phyloP scores from a whole-genome alignment of 1,284 basidiomycete genomes.

The Austroboletus novae-zelandiae region DNA sequence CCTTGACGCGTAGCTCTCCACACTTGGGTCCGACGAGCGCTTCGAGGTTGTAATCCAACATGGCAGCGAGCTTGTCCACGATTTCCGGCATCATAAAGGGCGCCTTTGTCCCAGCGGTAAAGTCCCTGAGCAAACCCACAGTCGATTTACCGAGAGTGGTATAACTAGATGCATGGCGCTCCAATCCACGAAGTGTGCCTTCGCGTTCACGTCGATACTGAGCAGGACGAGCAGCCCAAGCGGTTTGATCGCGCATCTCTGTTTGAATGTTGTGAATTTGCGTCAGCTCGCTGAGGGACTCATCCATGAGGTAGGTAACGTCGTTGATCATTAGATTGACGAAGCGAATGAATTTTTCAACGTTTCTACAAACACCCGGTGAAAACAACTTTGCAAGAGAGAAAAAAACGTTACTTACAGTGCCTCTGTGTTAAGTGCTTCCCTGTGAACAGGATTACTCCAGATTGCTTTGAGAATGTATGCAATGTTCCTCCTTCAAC shows the following conservation, averaged over 20 bases:
- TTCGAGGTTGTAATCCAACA: conserved; percentile 94
- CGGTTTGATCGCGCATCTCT: conserved; percentile 75
- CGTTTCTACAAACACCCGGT: conserved; percentile 50
- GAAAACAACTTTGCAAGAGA: background rate
- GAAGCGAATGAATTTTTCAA: conserved; percentile 92
- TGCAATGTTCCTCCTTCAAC: conserved; percentile 76
- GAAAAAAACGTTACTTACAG: conserved; percentile 45
- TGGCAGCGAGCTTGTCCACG: conserved; percentile 92
- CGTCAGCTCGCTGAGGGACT: conserved; percentile 85
- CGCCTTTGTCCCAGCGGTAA: conserved; percentile 87
- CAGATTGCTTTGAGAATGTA: conserved; percentile 86
- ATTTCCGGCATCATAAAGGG: conserved; percentile 98
- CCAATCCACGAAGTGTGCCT: conserved; percentile 72
- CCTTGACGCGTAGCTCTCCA: conserved; percentile 80
- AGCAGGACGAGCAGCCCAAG: conserved; percentile 65
- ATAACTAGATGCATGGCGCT: conserved; percentile 84
- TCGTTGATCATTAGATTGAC: conserved; percentile 99
- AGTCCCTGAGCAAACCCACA: conserved; percentile 85
- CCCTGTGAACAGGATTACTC: conserved; percentile 84
- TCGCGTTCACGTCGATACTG: conserved; percentile 86
- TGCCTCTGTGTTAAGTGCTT: conserved; percentile 78
- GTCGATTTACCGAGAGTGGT: conserved; percentile 86
- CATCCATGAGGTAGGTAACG: conserved; percentile 97
- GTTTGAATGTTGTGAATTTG: conserved; percentile 87
- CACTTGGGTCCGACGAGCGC: conserved; percentile 87